A percentile compares a stretch with the other conserved stretches of the same genome.
Evolutionary conservation across 2,329 filamentous ascomycete genomes (phyloP).

Genomic region (Fusarium lateritium): DNA sequence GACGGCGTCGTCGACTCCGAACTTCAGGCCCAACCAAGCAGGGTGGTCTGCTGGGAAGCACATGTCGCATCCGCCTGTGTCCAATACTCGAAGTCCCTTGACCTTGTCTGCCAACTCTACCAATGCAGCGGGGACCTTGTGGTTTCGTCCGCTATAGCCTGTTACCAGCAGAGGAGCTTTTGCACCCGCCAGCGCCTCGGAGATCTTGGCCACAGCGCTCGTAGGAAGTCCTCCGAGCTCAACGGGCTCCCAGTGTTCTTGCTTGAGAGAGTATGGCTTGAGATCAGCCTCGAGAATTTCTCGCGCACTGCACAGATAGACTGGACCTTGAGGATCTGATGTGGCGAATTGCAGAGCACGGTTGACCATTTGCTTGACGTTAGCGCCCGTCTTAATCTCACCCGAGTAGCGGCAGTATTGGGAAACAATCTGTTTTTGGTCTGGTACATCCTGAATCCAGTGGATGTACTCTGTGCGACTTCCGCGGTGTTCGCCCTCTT

Average conservation of each 20-base stretch:
- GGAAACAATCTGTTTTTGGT: constrained; percentile 83
- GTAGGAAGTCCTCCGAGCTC: constrained; percentile 72
- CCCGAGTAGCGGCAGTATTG: constrained; percentile 90
- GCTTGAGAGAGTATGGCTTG: constrained; percentile 77
- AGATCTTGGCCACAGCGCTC: constrained; percentile 70
- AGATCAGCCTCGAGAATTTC: constrained; percentile 92
- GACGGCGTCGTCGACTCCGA: constrained; percentile 81
- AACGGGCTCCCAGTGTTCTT: constrained; percentile 79
- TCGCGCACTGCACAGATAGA: constrained; percentile 82
- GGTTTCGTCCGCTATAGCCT: constrained; percentile 80
- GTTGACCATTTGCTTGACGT: constrained; percentile 91
- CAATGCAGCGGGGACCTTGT: constrained; percentile 71
- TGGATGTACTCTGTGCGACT: constrained; percentile 88
- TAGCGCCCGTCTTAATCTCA: constrained; percentile 87
- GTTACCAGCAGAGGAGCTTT: constrained; percentile 78
- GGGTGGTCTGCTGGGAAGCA: constrained; percentile 82
- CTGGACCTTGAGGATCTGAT: constrained; percentile 82
- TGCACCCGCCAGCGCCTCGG: constrained; percentile 74
- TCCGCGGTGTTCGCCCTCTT: constrained; percentile 83
- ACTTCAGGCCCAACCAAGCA: constrained; percentile 78
- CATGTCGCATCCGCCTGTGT: constrained; percentile 85
- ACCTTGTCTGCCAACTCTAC: constrained; percentile 78
- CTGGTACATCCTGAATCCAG: constrained; percentile 88
- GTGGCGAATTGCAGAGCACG: constrained; percentile 86
- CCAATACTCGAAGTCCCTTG: constrained; percentile 78